Base-by-base conservation (phyloP, 495 filamentous ascomycete genomes). In the Extremus antarcticus region DNA sequence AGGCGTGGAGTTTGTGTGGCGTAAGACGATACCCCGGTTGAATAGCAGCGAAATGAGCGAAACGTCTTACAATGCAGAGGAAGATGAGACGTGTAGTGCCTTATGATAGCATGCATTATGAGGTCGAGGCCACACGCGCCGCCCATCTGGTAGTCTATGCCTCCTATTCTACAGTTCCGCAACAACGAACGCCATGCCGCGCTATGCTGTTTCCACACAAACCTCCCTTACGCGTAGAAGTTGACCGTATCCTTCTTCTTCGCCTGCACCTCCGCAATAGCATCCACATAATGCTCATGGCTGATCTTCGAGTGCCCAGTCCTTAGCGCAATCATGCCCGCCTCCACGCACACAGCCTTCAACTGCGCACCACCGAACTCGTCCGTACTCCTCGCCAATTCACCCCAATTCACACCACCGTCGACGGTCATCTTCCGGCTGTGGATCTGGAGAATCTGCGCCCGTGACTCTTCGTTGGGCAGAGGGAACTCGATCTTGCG, bases 401-500 rank as follows among this genome's bases (percentile, higher is more conserved):
- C 92, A 43, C 79, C 77, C 94, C 94, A 99, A 78, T 99, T 99
- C 65, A 99, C 86, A 25, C 76, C 83, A 55, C 87, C 80, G 63
- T 95, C 88, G 9, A 96, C 89, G 60, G 88, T 90, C 92, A 99
- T 99, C 76, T 99, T 99, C 51, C 92, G 80, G 49, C 85, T 90
- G 75, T 99, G 92, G 61, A 99, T 99, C 70, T 87, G 86, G 58
- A 99, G 75, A 70, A 99, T 99, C 73, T 97, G 90, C 9, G 91
- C 90, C 23, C 92, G 85, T 1, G 94, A 90, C 72, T 99, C 92
- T 72, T 97, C 92, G 72, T 97, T 99, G n/a, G 92, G 92, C 17
- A 97, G 79, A 2, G 92, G 94, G 75, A 98, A 99, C 73, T 99
- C 92, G 71, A 99, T 99, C 75, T 99, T 99, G 64, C 92, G 83